Evolutionary conservation across 139 green algal genomes (phyloP).

Genomic region (Dunaliella sp.): DNA sequence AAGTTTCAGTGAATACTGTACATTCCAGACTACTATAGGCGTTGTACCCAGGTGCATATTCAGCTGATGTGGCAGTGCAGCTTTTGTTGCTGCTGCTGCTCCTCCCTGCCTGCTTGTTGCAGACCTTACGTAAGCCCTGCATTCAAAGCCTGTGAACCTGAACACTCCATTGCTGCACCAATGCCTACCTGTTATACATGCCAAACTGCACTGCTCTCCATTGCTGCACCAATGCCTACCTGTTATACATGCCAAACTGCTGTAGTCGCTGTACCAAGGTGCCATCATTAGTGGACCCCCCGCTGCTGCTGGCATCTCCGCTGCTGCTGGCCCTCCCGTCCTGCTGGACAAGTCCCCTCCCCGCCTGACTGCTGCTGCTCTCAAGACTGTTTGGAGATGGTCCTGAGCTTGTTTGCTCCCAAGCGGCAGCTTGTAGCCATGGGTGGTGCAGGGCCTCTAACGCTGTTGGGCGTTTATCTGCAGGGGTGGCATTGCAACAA

Average conservation of each 20-base stretch:
- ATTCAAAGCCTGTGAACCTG: no score
- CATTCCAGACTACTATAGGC: no score
- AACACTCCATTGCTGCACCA: no score
- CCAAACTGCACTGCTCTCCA: no score
- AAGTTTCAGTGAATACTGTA: no score
- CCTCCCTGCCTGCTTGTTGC: no score
- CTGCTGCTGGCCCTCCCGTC: not conserved
- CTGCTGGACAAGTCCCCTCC: not conserved
- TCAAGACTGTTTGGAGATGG: no score
- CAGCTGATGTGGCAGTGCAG: no score
- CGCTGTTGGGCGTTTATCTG: not conserved
- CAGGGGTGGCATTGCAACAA: not conserved
- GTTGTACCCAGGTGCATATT: no score
- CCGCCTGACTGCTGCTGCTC: not conserved
- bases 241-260: not conserved
- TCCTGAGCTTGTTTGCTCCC: not conserved
- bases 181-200: not conserved
- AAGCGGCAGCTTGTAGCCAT: not conserved
- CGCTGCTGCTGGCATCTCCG: not conserved
- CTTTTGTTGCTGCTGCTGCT: no score
- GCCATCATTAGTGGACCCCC: not conserved
- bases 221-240: no score
- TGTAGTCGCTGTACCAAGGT: not conserved
- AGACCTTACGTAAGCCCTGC: no score
- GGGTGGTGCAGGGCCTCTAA: not conserved